Percentiles rank a stretch among this genome's conserved stretches.
Conservation (phyloP, 1,284 basidiomycete genomes). For the Rhizopogon parksii region DNA sequence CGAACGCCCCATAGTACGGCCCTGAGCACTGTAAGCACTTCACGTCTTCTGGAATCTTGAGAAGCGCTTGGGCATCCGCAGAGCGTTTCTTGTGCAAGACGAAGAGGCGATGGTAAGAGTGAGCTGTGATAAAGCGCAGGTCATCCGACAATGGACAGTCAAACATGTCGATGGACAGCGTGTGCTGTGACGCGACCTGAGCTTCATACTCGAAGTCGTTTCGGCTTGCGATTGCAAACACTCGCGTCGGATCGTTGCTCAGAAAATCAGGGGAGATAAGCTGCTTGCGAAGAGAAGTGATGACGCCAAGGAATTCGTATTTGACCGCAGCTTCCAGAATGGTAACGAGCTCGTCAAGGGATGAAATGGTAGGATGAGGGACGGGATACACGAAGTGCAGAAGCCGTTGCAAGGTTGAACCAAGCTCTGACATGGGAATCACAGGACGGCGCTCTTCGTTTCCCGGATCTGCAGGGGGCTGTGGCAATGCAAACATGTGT, state of each 20-base stretch:
- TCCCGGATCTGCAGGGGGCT: conserved; percentile 26
- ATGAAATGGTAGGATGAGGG: conserved; percentile 36
- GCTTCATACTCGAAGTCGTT: conserved; percentile 56
- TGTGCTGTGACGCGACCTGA: conserved; percentile 46
- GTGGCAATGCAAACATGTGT: conserved; percentile 63
- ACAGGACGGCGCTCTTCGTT: conserved; percentile 32
- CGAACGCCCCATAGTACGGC: conserved; percentile 38
- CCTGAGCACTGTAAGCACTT: conserved; percentile 66
- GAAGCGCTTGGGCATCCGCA: conserved; percentile 39
- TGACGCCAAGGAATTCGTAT: conserved; percentile 50
- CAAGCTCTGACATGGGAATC: conserved; percentile 50
- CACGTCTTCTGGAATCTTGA: conserved; percentile 41
- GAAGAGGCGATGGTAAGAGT: conserved; percentile 58
- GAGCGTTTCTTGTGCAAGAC: conserved; percentile 50
- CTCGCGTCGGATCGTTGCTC: conserved; percentile 42
- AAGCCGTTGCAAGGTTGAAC: conserved; percentile 38
- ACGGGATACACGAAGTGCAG: conserved; percentile 52
- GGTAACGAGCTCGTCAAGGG: conserved; percentile 46
- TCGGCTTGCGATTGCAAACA: conserved; percentile 64
- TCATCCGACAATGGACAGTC: conserved; percentile 53
- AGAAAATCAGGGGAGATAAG: conserved; percentile 48
- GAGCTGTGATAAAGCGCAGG: conserved; percentile 56
- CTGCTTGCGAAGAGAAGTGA: conserved; percentile 40
- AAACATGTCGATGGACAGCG: conserved; percentile 48
- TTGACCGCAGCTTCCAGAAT: conserved; percentile 54